Evolutionary conservation across 2,329 filamentous ascomycete genomes (phyloP).

Genomic region (Knoxdaviesia capensis): DNA sequence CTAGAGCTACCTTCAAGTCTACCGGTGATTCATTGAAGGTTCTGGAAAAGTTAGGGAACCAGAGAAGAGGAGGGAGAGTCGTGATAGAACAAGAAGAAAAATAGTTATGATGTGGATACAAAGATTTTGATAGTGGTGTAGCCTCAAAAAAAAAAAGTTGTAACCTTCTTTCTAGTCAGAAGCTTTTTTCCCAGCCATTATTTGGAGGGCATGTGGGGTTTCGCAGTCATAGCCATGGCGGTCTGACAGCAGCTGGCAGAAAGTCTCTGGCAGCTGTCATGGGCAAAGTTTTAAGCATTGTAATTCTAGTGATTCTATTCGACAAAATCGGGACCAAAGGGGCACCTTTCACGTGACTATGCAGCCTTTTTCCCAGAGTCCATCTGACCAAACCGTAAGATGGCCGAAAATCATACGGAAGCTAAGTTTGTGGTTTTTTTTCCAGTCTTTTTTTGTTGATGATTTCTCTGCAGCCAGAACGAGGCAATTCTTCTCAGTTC

Average conservation of each 20-base stretch:
- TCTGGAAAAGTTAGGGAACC: neutral
- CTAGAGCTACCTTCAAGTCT: constrained; percentile 56
- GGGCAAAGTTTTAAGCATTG: too few relatives aligned
- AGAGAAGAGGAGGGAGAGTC: neutral
- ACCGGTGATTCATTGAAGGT: constrained; percentile 40
- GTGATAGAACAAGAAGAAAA: neutral
- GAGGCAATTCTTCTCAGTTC: constrained; percentile 18
- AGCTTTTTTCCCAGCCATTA: too few relatives aligned
- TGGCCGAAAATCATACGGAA: constrained; percentile 6
- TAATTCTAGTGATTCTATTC: too few relatives aligned
- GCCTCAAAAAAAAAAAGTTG: constrained; percentile 1
- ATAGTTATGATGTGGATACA: neutral
- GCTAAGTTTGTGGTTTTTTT: constrained; percentile 3
- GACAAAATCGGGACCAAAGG: too few relatives aligned
- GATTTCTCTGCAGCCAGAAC: constrained; percentile 7
- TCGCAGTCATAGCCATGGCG: too few relatives aligned
- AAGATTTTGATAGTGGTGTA: constrained; percentile 1
- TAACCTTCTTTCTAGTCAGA: neutral
- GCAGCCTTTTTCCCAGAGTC: too few relatives aligned
- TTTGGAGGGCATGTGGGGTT: too few relatives aligned
- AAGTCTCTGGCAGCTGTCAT: too few relatives aligned
- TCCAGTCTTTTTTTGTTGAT: neutral
- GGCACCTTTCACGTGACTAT: too few relatives aligned
- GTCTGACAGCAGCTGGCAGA: too few relatives aligned
- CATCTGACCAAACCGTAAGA: too few relatives aligned